Conservation (phyloP, 345 rosid species). For the Pistacia atlantica region DNA sequence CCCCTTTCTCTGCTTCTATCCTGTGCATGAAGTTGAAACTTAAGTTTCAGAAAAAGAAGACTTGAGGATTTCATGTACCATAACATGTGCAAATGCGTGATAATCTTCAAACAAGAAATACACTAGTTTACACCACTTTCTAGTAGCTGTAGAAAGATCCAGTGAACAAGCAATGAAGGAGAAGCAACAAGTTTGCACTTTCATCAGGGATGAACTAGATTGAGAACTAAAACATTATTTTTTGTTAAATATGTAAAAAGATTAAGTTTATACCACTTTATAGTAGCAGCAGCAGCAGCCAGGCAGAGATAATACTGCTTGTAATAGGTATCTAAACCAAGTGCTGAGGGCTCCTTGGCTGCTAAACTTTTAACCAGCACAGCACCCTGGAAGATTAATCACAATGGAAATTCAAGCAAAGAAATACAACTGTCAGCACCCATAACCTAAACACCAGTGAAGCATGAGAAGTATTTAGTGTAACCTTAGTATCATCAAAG, state of each 20-base stretch:
- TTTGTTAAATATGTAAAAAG: slow-evolving; percentile 8
- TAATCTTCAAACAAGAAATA: not conserved
- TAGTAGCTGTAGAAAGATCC: not conserved
- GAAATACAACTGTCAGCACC: slow-evolving; percentile 19
- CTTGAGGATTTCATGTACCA: slow-evolving; percentile 9
- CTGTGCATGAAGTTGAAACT: slow-evolving; percentile 41
- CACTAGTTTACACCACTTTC: too few species aligned
- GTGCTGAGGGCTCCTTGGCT: slow-evolving; percentile 85
- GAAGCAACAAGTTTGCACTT: not conserved
- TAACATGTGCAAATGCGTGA: slow-evolving; percentile 1
- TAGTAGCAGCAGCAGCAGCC: slow-evolving; percentile 89
- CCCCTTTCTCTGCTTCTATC: slow-evolving; percentile 94
- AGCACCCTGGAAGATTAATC: slow-evolving; percentile 68
- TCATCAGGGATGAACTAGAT: not conserved
- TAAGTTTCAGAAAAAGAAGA: slow-evolving; percentile 20
- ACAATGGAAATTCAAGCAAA: slow-evolving; percentile 28
- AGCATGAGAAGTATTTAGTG: slow-evolving; percentile 17
- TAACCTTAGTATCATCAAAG: slow-evolving; percentile 97
- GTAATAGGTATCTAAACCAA: slow-evolving; percentile 89
- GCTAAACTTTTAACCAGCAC: slow-evolving; percentile 77
- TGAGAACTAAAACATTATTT: slow-evolving; percentile 7
- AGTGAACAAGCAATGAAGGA: not conserved
- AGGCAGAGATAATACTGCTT: slow-evolving; percentile 95
- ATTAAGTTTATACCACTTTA: slow-evolving; percentile 67
- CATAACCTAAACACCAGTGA: slow-evolving; percentile 6